These are phyloP conservation scores for Exobasidium rhododendri DNA, from an alignment of 1,284 basidiomycete genomes.

Conservation along the genomic window DNA sequence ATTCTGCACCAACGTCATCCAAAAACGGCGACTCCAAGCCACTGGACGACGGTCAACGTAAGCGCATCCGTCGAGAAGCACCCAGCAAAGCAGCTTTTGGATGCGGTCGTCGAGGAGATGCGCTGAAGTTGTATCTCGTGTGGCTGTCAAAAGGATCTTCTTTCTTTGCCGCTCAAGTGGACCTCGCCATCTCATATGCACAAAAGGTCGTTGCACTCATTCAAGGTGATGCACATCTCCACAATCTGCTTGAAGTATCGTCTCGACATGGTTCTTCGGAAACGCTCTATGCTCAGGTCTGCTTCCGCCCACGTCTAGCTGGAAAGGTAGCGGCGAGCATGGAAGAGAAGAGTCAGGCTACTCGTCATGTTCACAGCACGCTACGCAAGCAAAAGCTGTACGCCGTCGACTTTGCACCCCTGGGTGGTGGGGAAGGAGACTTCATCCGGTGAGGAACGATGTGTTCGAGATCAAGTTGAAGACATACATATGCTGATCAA, in stretches of 20 bases:
- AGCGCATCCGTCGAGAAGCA: constrained; percentile 28
- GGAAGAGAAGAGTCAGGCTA: constrained; percentile 18
- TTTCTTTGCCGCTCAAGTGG: constrained; percentile 50
- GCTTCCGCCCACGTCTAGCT: constrained; percentile 32
- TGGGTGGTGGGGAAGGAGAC: constrained; percentile 32
- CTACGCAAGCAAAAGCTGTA: constrained; percentile 31
- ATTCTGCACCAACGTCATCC: constrained; percentile 12
- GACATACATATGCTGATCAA: neutral
- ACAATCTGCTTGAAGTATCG: constrained; percentile 34
- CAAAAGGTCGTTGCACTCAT: constrained; percentile 29
- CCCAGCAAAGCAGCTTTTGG: constrained; percentile 44
- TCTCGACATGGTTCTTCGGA: constrained; percentile 22
- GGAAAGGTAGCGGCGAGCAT: neutral
- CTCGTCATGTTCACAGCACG: constrained; percentile 22
- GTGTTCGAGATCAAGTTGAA: neutral
- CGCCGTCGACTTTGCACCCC: constrained; percentile 49
- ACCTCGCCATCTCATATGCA: constrained; percentile 35
- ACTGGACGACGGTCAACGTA: neutral
- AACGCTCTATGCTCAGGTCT: constrained; percentile 47
- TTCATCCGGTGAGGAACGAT: constrained; percentile 25
- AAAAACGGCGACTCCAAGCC: constrained; percentile 4
- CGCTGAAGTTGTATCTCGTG: constrained; percentile 56
- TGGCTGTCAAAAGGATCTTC: constrained; percentile 55
- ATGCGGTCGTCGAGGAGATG: constrained; percentile 56
- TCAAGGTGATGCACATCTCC: constrained; percentile 11